Conservation (phyloP, 202 grass and related monocot genomes). For the Tripidium arundinaceum region DNA sequence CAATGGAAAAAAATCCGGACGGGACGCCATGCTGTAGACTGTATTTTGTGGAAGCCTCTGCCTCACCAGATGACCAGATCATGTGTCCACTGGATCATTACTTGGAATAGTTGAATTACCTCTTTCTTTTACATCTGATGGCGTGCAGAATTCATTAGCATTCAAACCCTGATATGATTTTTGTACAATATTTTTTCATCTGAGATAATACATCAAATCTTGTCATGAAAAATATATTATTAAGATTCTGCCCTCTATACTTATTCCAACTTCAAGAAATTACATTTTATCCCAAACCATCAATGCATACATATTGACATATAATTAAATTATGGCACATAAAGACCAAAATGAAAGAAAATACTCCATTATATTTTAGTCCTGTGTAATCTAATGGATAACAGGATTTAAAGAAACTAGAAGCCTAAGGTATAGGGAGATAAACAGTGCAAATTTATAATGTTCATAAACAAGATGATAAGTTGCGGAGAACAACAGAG, state of each 20-base stretch:
- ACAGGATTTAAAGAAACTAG: neutral
- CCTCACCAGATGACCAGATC: slow-evolving; percentile 40
- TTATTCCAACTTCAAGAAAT: neutral
- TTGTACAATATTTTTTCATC: slow-evolving; percentile 29
- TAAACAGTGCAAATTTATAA: neutral
- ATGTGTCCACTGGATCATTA: slow-evolving; percentile 25
- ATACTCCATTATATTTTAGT: neutral
- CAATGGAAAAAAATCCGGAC: slow-evolving; percentile 76
- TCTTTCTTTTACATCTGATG: slow-evolving; percentile 29
- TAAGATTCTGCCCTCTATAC: slow-evolving; percentile 1
- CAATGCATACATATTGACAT: neutral
- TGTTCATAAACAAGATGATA: neutral
- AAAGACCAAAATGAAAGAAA: neutral
- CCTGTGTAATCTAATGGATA: neutral
- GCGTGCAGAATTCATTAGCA: slow-evolving; percentile 17
- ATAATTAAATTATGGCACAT: neutral
- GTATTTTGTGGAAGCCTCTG: slow-evolving; percentile 87
- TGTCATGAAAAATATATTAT: slow-evolving; percentile 2
- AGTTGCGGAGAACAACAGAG: neutral
- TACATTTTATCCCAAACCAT: neutral
- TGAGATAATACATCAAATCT: slow-evolving; percentile 25
- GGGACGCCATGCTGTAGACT: slow-evolving; percentile 77
- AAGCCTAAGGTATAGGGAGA: neutral
- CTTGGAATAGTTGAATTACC: slow-evolving; percentile 24
- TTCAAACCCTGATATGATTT: slow-evolving; percentile 32